Base-by-base conservation (phyloP, 495 filamentous ascomycete species). In the Paragyromitra xinjiangensis region DNA sequence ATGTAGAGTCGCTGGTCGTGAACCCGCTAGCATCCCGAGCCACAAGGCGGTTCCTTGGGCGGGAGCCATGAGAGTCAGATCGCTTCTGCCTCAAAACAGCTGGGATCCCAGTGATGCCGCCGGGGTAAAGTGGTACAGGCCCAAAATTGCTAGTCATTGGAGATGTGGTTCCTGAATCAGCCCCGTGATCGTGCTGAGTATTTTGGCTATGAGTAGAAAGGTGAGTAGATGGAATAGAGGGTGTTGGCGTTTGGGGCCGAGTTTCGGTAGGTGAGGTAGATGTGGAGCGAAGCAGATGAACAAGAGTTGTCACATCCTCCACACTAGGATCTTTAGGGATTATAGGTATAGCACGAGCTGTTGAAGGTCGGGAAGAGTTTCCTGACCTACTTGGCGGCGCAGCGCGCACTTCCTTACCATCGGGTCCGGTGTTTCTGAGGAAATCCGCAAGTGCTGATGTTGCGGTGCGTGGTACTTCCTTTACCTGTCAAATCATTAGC, bases 371-470 rank as follows among this genome's bases (percentile, higher is more conserved):
- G 19, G 78, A 79, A 56, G 68, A 39, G 34, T 64, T 64, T 7
- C 65, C 53, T 45, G 78, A 75, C 55, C 71, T 80, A 64, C 66
- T 80, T 3, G 78, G 64, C 9, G 80, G 68, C 48, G 37, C 78
- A 40, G n/a, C 64, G 51, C 59, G 81, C 24, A 40, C 63, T 50
- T 62, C 76, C 45, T 63, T 59, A 40, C 67, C 68, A 65, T 83
- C 80, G 6, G 94, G 93, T n/a, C 92, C 93, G 26, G 93, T 93
- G 12, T 91, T 90, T 71, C 92, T 90, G 81, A 95, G 90, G 78
- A 96, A 97, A 63, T 97, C 92, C 19, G 93, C 92, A 82, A 97
- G 91, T 64, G 71, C 79, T 37, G 79, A 67, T 40, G 79, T 81
- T 68, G 79, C 74, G 26, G 80, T 81, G 26, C 75, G 77, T n/a